Evolutionary conservation across 306 rosid genomes (phyloP).

Genomic region (Cicer bijugum): DNA sequence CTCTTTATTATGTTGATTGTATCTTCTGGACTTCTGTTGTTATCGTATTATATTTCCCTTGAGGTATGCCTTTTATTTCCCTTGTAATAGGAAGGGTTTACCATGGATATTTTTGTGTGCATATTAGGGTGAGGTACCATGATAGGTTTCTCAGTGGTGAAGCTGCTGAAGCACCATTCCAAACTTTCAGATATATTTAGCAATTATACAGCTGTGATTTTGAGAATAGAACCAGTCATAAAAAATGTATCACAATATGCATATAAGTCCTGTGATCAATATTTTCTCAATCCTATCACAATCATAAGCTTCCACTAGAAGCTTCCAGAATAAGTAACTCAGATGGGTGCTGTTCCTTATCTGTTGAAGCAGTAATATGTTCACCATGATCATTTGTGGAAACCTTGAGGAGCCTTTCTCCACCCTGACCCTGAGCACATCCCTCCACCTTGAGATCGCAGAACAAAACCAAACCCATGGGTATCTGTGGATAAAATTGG

Average conservation of each 20-base stretch:
- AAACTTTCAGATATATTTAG: background rate
- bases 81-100: conserved; percentile 11
- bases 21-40: conserved; percentile 1
- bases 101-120: background rate
- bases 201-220: conserved; percentile 1
- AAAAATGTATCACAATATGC: background rate
- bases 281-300: background rate
- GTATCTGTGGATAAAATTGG: too few relatives aligned
- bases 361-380: background rate
- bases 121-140: background rate
- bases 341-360: background rate
- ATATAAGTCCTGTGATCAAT: background rate
- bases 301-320: background rate
- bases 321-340: background rate
- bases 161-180: conserved; percentile 17
- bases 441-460: background rate
- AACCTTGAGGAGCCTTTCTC: background rate
- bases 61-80: background rate
- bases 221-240: conserved; percentile 12
- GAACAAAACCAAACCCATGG: too few relatives aligned
- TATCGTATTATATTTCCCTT: conserved; percentile 9
- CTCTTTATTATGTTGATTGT: conserved; percentile 28
- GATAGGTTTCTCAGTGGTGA: background rate
- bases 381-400: conserved; percentile 2
- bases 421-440: background rate